These are phyloP conservation scores for Blastobotrys chiropterorum DNA, from an alignment of 805 yeast genomes.

Conservation along the genomic window DNA sequence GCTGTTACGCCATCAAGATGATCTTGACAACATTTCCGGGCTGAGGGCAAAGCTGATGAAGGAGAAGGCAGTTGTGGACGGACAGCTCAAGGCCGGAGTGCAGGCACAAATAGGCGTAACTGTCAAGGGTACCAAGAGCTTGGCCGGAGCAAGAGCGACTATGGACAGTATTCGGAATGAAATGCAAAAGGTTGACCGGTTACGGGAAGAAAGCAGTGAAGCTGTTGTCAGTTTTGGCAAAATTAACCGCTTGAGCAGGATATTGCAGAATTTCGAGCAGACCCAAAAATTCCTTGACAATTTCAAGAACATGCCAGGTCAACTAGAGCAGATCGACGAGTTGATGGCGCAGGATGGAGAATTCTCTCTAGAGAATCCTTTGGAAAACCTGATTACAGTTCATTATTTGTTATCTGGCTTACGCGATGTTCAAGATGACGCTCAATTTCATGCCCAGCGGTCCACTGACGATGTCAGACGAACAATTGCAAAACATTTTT, in stretches of 20 bases:
- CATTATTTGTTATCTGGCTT: slow-evolving; percentile 68
- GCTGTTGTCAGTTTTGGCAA: slow-evolving; percentile 62
- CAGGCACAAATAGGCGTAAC: slow-evolving; percentile 56
- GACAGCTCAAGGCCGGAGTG: slow-evolving; percentile 67
- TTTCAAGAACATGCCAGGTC: slow-evolving; percentile 49
- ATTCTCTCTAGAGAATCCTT: slow-evolving; percentile 39
- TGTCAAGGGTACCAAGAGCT: slow-evolving; percentile 33
- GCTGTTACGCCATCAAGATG: slow-evolving; percentile 24
- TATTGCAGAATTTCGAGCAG: slow-evolving; percentile 66
- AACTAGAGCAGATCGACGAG: slow-evolving; percentile 44
- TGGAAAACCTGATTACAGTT: slow-evolving; percentile 54
- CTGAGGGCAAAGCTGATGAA: slow-evolving; percentile 31
- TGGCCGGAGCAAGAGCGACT: slow-evolving; percentile 34
- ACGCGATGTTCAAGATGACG: slow-evolving; percentile 73
- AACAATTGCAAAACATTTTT: slow-evolving; percentile 53
- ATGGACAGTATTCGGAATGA: slow-evolving; percentile 32
- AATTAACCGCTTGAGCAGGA: slow-evolving; percentile 58
- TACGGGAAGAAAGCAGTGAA: slow-evolving; percentile 51
- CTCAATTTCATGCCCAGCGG: slow-evolving; percentile 47
- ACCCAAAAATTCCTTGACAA: slow-evolving; percentile 60
- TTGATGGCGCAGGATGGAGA: slow-evolving; percentile 47
- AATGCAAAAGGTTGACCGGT: slow-evolving; percentile 34
- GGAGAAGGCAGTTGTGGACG: slow-evolving; percentile 70
- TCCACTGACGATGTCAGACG: slow-evolving; percentile 61
- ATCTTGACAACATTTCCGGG: slow-evolving; percentile 31